Evolutionary conservation across 345 rosid genomes (phyloP).

Genomic region (Schrenkiella parvula): DNA sequence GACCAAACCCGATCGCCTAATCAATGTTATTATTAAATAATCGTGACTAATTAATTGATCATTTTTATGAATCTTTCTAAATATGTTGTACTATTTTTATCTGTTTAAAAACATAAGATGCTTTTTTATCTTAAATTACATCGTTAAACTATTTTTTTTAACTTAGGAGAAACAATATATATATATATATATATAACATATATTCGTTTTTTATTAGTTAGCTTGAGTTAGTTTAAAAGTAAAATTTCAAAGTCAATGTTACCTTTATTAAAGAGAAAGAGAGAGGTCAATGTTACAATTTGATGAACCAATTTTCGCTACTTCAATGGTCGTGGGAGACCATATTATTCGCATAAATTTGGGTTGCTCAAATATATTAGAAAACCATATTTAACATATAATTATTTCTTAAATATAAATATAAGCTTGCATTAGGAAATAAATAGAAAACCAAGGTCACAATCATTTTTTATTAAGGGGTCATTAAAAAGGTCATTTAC

Average conservation of each 20-base stretch:
- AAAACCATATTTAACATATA: neutral
- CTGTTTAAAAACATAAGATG: neutral
- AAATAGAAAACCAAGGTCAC: neutral
- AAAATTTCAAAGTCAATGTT: neutral
- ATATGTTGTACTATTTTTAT: neutral
- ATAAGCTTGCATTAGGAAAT: neutral
- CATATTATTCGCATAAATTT: neutral
- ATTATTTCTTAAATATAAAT: neutral
- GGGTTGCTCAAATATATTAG: neutral
- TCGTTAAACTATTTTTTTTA: too few species aligned
- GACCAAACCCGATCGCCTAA: conserved; percentile 30
- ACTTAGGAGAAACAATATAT: too few species aligned
- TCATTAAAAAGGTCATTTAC: conserved; percentile 17
- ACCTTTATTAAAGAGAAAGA: too few species aligned
- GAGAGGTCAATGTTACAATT: neutral
- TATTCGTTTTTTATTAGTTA: neutral
- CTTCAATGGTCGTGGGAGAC: neutral
- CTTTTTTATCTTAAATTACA: neutral
- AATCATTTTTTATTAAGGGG: conserved; percentile 7
- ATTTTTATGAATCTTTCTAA: neutral
- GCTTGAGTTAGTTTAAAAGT: neutral
- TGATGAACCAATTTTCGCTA: neutral
- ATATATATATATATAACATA: too few species aligned
- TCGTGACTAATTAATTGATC: neutral
- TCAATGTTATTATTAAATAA: conserved; percentile 3